These are phyloP conservation scores for Microcyclospora tardicrescens DNA, from an alignment of 2,329 filamentous ascomycete genomes.

Conservation along the genomic window DNA sequence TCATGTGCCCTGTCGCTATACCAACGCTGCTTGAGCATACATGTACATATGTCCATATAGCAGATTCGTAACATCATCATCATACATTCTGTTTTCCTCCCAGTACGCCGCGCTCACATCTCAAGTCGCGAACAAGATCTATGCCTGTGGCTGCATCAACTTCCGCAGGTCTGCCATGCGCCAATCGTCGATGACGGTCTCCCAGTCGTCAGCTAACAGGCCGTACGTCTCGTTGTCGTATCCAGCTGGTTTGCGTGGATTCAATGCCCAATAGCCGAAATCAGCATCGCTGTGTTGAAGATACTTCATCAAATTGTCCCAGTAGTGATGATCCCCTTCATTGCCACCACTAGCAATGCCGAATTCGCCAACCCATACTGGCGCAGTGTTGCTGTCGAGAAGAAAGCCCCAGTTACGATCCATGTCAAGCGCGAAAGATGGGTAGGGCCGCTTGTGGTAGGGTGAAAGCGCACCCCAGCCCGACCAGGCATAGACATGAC, in stretches of 20 bases:
- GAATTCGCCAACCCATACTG: slow-evolving; percentile 58
- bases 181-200: slow-evolving; percentile 29
- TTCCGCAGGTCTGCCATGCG: slow-evolving; percentile 12
- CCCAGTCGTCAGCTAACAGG: slow-evolving; percentile 51
- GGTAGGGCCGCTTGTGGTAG: slow-evolving; percentile 48
- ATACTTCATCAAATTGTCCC: slow-evolving; percentile 49
- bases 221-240: slow-evolving; percentile 49
- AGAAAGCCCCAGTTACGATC: slow-evolving; percentile 54
- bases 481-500: slow-evolving; percentile 57
- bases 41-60: too few species aligned
- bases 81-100: too few species aligned
- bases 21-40: too few species aligned
- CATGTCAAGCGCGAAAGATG: slow-evolving; percentile 51
- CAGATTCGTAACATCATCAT: too few species aligned
- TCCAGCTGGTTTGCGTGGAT: slow-evolving; percentile 48
- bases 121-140: too few species aligned
- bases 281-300: slow-evolving; percentile 43
- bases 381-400: slow-evolving; percentile 41
- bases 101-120: too few species aligned
- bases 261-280: slow-evolving; percentile 55
- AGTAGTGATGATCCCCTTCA: slow-evolving; percentile 50
- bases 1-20: too few species aligned
- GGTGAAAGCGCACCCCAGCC: slow-evolving; percentile 47
- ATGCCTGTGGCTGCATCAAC: slow-evolving; percentile 8
- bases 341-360: slow-evolving; percentile 44